phyloP scores from a whole-genome alignment of 202 grass and related monocot species.

The Saccharum hybrid region DNA sequence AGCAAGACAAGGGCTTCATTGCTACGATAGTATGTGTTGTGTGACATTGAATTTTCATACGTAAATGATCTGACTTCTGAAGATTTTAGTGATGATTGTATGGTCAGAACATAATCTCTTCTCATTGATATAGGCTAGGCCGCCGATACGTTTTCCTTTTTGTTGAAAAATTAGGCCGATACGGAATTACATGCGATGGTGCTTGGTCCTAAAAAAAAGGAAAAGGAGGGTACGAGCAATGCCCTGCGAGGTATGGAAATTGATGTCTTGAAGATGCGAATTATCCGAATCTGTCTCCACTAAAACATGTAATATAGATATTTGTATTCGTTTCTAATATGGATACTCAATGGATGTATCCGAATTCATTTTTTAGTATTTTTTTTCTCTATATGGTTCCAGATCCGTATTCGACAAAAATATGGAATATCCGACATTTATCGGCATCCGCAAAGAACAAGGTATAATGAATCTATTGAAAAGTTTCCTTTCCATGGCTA shows the following conservation, averaged over 20 bases:
- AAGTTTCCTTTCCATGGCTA: no score
- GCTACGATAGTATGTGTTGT: background rate
- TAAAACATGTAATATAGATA: no score
- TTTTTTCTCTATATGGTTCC: no score
- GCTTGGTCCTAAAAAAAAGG: background rate
- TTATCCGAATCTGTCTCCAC: no score
- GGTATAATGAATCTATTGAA: no score
- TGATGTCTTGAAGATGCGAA: no score
- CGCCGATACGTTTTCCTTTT: background rate
- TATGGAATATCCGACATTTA: background rate
- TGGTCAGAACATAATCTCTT: slow-evolving; percentile 5
- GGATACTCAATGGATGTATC: no score
- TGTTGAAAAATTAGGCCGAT: background rate
- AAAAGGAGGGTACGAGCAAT: background rate
- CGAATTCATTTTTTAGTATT: no score
- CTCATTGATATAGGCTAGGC: background rate
- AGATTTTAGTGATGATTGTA: slow-evolving; percentile 1
- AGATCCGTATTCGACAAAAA: no score
- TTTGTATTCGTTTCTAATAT: no score
- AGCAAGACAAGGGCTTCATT: background rate
- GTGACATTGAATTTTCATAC: background rate
- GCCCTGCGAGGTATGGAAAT: background rate
- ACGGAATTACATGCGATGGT: background rate
- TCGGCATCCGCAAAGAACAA: no score
- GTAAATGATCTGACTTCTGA: background rate